A percentile compares a stretch with the other conserved stretches of the same genome.
These are phyloP conservation scores for Usnea hakonensis DNA, from an alignment of 495 filamentous ascomycete genomes.

Conservation along the genomic window DNA sequence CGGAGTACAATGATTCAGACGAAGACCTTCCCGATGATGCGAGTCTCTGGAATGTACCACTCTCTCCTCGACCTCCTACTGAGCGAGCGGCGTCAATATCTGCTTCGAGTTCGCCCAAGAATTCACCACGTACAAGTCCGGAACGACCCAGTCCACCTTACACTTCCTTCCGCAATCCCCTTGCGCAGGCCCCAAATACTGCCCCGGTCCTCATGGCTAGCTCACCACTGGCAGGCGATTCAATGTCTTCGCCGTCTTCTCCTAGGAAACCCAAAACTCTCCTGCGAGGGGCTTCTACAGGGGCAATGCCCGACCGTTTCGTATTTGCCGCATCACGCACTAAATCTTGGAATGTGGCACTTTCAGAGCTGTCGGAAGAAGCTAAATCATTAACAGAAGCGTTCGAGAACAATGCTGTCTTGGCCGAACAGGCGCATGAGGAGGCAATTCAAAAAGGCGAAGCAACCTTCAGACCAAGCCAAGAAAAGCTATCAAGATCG, in stretches of 20 bases:
- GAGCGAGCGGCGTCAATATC: conserved; percentile 47
- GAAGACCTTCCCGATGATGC: conserved; percentile 91
- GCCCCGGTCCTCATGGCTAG: conserved; percentile 28
- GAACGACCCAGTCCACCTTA: conserved; percentile 39
- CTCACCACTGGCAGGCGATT: conserved; percentile 20
- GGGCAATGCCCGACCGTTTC: conserved; percentile 22
- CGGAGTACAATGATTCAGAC: conserved; percentile 81
- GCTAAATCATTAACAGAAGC: conserved; percentile 84
- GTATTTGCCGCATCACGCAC: conserved; percentile 48
- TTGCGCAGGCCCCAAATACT: conserved; percentile 15
- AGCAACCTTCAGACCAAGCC: conserved; percentile 37
- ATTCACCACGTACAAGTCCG: conserved; percentile 47
- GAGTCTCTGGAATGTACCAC: conserved; percentile 85
- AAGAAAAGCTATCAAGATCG: conserved; percentile 32
- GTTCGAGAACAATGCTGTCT: conserved; percentile 74
- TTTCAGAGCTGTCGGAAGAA: conserved; percentile 76
- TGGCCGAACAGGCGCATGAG: conserved; percentile 46
- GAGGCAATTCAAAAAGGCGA: conserved; percentile 44
- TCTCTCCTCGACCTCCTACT: conserved; percentile 73
- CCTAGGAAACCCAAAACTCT: conserved; percentile 18
- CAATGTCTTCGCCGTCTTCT: conserved; percentile 14
- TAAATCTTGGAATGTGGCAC: conserved; percentile 78
- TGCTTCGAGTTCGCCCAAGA: conserved; percentile 40
- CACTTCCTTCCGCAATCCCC: conserved; percentile 14
- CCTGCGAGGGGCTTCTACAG: conserved; percentile 39